Evolutionary conservation across 1,284 basidiomycete genomes (phyloP), one percentile per base, ranked within the genome.

Genomic region (Tylopilus orsonianus): DNA sequence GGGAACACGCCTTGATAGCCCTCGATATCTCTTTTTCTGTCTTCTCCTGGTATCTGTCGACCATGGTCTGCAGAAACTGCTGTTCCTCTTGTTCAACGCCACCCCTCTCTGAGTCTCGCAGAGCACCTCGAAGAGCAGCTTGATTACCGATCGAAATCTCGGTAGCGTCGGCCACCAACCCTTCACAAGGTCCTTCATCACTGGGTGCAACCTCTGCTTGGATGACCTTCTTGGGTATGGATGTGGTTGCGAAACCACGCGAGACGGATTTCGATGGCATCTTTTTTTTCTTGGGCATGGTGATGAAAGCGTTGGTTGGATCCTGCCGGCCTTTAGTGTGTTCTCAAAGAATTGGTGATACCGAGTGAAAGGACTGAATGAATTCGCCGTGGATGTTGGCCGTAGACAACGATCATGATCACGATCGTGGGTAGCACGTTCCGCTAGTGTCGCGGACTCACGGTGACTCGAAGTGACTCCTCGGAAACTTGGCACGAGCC

Each of bases 231-330:
- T 90, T 96, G 46, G 86, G 91, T 41, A 86, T 80, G 22, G 94
- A 97, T 8, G 88, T 92, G 1, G 93, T 94, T 33, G 92, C 88
- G 61, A 95, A 93, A 13, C 89, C 90, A 48, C 85, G 77, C 33
- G 65, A 78, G 50, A 87, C 73, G 49, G 87, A 84, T 69, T 91
- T 93, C 59, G 90, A 64, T 57, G 90, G 85, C 2, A 83, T 79
- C 71, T 90, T 93, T 77, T 86, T 91, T 75, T 92, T 94, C 77
- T 94, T 94, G 43, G 84, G 79, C 88, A 91, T 90, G 56, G 51
- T 39, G 27, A 24, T 29, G 22, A 23, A 32, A n/a, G 29, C 8
- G 36, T 35, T 39, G 30, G 6, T 30, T 27, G 29, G 24, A 27
- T 14, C 41, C 5, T 35, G 39, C 36, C 39, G 18, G 12, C 12